Evolutionary conservation across 768 basidiomycete genomes (phyloP).

Genomic region (Exsudoporus frostii): DNA sequence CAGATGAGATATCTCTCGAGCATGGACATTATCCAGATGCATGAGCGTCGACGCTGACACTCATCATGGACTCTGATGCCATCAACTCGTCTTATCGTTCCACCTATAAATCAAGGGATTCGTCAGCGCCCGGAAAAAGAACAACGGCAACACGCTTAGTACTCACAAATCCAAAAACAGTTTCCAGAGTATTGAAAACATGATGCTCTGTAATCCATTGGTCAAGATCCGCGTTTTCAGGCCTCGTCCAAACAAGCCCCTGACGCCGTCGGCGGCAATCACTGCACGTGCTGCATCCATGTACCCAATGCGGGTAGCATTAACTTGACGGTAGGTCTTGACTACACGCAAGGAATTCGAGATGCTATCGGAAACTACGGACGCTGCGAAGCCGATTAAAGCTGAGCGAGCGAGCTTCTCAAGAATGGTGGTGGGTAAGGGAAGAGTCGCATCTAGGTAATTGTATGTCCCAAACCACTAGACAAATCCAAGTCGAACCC

Average conservation of each 20-base stretch:
- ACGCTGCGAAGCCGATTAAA: constrained; percentile 87
- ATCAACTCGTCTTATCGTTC: constrained; percentile 31
- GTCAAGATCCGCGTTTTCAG: constrained; percentile 85
- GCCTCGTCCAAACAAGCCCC: constrained; percentile 83
- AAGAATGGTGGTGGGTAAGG: constrained; percentile 46
- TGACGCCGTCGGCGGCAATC: constrained; percentile 69
- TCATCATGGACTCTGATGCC: neutral
- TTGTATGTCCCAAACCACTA: constrained; percentile 89
- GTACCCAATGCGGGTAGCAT: constrained; percentile 79
- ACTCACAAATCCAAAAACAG: constrained; percentile 86
- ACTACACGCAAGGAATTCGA: constrained; percentile 90
- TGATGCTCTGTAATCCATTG: constrained; percentile 87
- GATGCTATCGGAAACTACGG: constrained; percentile 78
- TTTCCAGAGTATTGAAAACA: constrained; percentile 92
- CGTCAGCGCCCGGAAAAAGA: neutral
- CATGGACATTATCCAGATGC: neutral
- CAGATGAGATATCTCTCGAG: neutral
- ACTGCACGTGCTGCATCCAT: constrained; percentile 73
- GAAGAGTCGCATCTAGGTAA: constrained; percentile 63
- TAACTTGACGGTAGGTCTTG: constrained; percentile 94
- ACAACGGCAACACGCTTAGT: neutral
- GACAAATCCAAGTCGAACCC: constrained; percentile 8
- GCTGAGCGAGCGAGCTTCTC: constrained; percentile 75
- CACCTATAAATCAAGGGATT: constrained; percentile 21
- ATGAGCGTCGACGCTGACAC: neutral